Evolutionary conservation across 2,329 filamentous ascomycete species (phyloP), one percentile per base, ranked within the genome.

Genomic region (Talaromyces amestolkiae): DNA sequence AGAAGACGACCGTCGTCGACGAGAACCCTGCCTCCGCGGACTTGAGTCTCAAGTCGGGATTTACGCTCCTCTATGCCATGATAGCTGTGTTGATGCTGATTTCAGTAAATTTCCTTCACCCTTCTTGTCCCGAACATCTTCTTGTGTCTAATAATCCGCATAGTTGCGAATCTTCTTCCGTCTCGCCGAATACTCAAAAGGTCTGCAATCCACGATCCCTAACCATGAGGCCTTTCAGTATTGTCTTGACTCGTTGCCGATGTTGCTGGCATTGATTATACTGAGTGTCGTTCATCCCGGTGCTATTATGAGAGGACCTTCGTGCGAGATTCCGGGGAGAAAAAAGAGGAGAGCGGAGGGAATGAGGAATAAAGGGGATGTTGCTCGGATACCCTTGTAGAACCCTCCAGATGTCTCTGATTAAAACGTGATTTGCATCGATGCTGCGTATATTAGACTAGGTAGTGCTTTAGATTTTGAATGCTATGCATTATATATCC

Each of bases 91-190:
- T 63, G 9, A 43, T 58, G 9, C 61, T 63, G 0, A 63, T 63
- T 10, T 58, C 61, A 3, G 61, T 63, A 31, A 24, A 37, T 22
- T 2, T 11, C n/a, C 4, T 1, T 37, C n/a, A 11, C 9, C 9
- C 10, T 4, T 61, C 22, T 19, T 17, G 17, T 27, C 17, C n/a
- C 7, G 19, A 49, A 6, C 4, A 13, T 24, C 10, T 24, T 17
- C 58, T 35, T 3, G n/a, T 37, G 24, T 10, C 41, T 60, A 3
- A 17, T 19, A 17, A 27, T 3, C 27, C 11, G 17, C 17, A 49
- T 10, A 85, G 80, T 72, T 82, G 33, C 84, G 87, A 39, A 88
- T 89, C 72, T 82, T 87, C 68, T 90, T 84, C 74, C 85, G 86
- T 35, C 78, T 90, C 1, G 74, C 80, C 61, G 86, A 89, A 72